Percentiles rank a stretch among this genome's conserved stretches.
These are phyloP conservation scores for Sonneratia caseolaris DNA, from an alignment of 345 rosid genomes.

Conservation along the genomic window DNA sequence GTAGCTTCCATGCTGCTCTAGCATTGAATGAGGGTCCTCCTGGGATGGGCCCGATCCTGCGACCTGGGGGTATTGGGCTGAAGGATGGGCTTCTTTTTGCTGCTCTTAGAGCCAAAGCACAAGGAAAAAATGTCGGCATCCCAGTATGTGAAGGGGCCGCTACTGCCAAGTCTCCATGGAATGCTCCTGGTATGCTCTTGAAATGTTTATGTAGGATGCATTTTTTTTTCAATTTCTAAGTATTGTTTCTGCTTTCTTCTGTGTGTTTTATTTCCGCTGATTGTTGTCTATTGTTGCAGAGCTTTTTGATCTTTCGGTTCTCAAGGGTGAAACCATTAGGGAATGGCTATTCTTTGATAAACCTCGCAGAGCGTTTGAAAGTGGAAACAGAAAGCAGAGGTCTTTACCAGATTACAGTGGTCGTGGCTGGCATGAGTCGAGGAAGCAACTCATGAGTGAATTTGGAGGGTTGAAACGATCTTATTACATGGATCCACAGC, in stretches of 20 bases:
- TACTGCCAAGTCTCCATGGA: conserved; percentile 97
- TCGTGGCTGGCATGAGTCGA: conserved; percentile 98
- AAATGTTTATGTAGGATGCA: neutral
- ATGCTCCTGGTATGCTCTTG: conserved; percentile 65
- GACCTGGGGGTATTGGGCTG: conserved; percentile 85
- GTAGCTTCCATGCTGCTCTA: conserved; percentile 75
- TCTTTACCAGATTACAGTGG: conserved; percentile 95
- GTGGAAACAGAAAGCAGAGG: conserved; percentile 96
- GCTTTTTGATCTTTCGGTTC: conserved; percentile 82
- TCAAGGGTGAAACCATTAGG: conserved; percentile 83
- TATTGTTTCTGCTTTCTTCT: neutral
- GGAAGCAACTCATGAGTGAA: conserved; percentile 94
- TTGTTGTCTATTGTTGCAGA: conserved; percentile 39
- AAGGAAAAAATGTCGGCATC: conserved; percentile 82
- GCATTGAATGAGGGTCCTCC: conserved; percentile 92
- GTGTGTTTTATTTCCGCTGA: conserved; percentile 8
- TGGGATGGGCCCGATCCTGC: conserved; percentile 78
- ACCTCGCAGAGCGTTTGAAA: conserved; percentile 93
- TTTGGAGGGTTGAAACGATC: conserved; percentile 89
- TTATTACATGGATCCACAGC: conserved; percentile 99
- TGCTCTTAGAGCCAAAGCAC: conserved; percentile 73
- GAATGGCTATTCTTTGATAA: conserved; percentile 99
- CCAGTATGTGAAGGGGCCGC: conserved; percentile 99
- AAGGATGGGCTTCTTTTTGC: conserved; percentile 87
- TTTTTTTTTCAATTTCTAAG: neutral